These are phyloP conservation scores for Macrolepiota fuliginosa DNA, from an alignment of 768 basidiomycete genomes.

Conservation along the genomic window DNA sequence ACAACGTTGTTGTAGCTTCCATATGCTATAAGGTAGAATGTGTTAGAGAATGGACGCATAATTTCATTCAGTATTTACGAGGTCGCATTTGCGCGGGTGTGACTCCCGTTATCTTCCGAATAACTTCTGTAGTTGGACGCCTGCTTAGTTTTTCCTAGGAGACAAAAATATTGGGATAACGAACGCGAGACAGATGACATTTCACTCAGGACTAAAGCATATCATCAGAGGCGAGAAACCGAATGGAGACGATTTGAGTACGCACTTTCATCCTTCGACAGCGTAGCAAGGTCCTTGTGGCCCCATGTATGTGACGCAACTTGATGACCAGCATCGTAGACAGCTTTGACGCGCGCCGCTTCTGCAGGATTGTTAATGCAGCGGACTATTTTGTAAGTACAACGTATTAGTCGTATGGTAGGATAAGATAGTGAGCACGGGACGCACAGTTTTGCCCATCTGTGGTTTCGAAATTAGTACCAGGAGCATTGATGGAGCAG, in stretches of 20 bases:
- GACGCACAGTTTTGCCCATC: conserved; percentile 12
- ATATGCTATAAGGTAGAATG: conserved; percentile 23
- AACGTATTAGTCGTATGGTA: background rate
- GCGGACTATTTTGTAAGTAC: conserved; percentile 15
- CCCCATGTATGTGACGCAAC: conserved; percentile 30
- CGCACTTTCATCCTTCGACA: conserved; percentile 16
- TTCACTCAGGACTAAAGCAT: background rate
- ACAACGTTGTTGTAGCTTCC: conserved; percentile 34
- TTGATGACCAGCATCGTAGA: conserved; percentile 25
- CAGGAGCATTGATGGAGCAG: background rate
- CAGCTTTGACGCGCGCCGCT: conserved; percentile 17
- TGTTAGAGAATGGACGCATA: background rate
- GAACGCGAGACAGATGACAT: conserved; percentile 9
- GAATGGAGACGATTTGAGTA: background rate
- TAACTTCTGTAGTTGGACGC: conserved; percentile 16
- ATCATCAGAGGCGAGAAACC: background rate
- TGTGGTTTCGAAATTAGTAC: background rate
- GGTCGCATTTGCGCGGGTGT: conserved; percentile 25
- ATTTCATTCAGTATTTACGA: conserved; percentile 15
- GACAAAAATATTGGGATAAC: background rate
- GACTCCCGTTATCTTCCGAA: conserved; percentile 21
- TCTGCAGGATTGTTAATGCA: conserved; percentile 23
- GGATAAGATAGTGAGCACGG: background rate
- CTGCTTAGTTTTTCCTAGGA: background rate
- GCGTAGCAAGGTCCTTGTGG: conserved; percentile 22